phyloP scores from a whole-genome alignment of 805 yeast species.

The Candida insectorum region DNA sequence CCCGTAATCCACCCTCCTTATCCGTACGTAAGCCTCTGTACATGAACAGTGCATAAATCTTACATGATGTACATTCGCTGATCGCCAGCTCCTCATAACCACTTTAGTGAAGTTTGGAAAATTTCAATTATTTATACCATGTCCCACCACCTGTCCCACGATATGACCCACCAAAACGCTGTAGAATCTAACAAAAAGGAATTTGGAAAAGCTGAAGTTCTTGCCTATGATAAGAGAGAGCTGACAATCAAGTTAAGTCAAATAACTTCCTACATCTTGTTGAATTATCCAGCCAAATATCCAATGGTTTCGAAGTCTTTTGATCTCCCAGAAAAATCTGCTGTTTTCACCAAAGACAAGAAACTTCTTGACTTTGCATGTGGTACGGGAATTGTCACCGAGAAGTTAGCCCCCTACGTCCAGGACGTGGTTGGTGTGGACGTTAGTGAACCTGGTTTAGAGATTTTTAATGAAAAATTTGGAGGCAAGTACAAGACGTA shows the following conservation, averaged over 20 bases:
- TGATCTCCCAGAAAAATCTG: background rate
- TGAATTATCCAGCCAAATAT: conserved; percentile 1
- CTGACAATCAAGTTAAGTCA: background rate
- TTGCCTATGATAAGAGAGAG: background rate
- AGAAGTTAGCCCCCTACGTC: conserved; percentile 28
- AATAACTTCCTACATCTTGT: background rate
- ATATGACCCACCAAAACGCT: too few species aligned
- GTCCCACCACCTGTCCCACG: too few species aligned
- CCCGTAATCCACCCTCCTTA: too few species aligned
- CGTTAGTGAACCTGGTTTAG: conserved; percentile 25
- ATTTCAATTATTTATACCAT: too few species aligned
- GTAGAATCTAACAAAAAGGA: too few species aligned
- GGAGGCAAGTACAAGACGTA: conserved; percentile 11
- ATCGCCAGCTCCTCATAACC: too few species aligned
- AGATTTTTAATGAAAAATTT: conserved; percentile 4
- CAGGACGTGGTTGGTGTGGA: conserved; percentile 31
- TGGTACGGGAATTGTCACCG: conserved; percentile 38
- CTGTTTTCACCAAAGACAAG: conserved; percentile 1
- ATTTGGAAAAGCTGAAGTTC: too few species aligned
- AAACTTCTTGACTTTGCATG: conserved; percentile 40
- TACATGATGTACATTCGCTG: too few species aligned
- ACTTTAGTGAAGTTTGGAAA: too few species aligned
- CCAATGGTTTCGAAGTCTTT: background rate
- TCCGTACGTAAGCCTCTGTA: too few species aligned
- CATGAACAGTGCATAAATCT: too few species aligned